Base-by-base conservation (phyloP, 2,329 filamentous ascomycete species). In the Leptodontidium sp. region DNA sequence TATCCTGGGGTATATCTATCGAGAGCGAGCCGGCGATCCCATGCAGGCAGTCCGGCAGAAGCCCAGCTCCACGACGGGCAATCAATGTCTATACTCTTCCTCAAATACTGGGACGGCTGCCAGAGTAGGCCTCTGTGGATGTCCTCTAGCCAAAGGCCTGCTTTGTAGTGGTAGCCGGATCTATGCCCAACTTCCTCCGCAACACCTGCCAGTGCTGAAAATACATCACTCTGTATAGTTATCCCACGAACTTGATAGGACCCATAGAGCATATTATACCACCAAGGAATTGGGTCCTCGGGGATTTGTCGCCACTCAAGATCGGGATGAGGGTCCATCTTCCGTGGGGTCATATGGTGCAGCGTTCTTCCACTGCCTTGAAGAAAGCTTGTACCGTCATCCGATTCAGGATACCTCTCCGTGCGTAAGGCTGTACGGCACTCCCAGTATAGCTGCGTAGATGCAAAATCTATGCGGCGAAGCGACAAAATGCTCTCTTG, bases 61-160 rank as follows among this genome's bases (percentile, higher is more conserved):
- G 49, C 35, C 61, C 61, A 64, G n/a, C 49, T 64, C 61, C 61
- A 64, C 7, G 49, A 55, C 6, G 61, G 61, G 32, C 35, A 55
- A 29, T 15, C 1, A 1, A 21, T n/a, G 9, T 49, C 35, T 12
- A 26, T 2, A 17, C 24, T 8, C 14, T 29, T 26, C 5, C 14
- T 32, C 12, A 26, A 26, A 17, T 12, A 29, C 12, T 26, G 2
- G 4, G 4, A 17, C 2, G 49, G 3, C 17, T 64, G 61, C 67
- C 67, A 69, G 17, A 69, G 35, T 15, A 69, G 45, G n/a, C 58
- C 67, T 55, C 61, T 55, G 24, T 69, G 67, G 26, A 69, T 52
- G 24, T 69, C 67, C 50, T 69, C 63, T 11, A 63, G 8, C 67
- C 67, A 69, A 6, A 69, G 43, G 7, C 67, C 67, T 12, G 67